phyloP scores from a whole-genome alignment of 2,329 filamentous ascomycete genomes.

The Sordariomycetes sp. region DNA sequence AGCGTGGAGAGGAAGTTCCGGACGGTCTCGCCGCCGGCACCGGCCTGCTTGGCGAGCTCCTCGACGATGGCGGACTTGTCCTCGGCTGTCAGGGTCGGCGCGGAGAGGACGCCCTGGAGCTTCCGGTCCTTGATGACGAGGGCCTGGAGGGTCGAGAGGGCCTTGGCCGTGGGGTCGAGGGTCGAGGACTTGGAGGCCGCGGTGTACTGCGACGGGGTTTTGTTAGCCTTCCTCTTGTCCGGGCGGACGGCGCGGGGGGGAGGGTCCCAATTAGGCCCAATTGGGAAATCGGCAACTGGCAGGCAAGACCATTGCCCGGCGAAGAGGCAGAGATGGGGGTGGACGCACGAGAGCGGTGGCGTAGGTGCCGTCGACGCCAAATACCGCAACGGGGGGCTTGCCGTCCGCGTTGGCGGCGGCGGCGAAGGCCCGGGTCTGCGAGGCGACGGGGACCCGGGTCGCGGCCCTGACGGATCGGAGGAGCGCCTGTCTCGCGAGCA shows the following conservation, averaged over 20 bases:
- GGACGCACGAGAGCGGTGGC: slow-evolving; percentile 87
- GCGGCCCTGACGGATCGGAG: slow-evolving; percentile 45
- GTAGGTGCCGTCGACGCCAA: slow-evolving; percentile 95
- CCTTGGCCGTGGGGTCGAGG: slow-evolving; percentile 77
- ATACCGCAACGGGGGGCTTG: slow-evolving; percentile 84
- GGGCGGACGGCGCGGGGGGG: background rate
- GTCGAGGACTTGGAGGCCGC: slow-evolving; percentile 79
- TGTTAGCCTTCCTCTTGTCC: background rate
- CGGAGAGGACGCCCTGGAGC: slow-evolving; percentile 62
- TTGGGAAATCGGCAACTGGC: background rate
- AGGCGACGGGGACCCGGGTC: slow-evolving; percentile 45
- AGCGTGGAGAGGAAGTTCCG: slow-evolving; percentile 90
- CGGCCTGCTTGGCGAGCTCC: slow-evolving; percentile 79
- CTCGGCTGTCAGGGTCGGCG: slow-evolving; percentile 64
- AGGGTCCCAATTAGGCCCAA: background rate
- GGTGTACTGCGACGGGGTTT: slow-evolving; percentile 62
- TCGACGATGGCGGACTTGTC: slow-evolving; percentile 83
- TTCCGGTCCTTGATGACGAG: slow-evolving; percentile 76
- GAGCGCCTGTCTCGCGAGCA: slow-evolving; percentile 51
- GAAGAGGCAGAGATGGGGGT: background rate
- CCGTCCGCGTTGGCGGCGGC: slow-evolving; percentile 64
- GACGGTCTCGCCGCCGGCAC: slow-evolving; percentile 62
- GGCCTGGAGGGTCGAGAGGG: slow-evolving; percentile 58
- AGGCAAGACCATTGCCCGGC: background rate
- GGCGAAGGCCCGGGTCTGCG: slow-evolving; percentile 60